Evolutionary conservation across 169 alveolate species (phyloP).

Genomic region (Amoebophrya sp.): DNA sequence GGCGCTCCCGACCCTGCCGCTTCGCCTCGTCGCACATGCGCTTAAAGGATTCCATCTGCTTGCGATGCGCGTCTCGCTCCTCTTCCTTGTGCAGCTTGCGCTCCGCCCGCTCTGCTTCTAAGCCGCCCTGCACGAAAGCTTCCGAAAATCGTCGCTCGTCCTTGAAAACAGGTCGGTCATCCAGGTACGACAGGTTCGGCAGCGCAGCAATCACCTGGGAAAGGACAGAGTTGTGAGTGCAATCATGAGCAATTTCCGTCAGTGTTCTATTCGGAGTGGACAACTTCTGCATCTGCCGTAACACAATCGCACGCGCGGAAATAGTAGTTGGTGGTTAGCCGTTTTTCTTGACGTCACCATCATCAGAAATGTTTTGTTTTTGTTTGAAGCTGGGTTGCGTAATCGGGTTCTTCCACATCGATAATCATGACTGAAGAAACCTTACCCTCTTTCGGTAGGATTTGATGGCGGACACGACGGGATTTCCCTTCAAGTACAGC

Average conservation of each 20-base stretch:
- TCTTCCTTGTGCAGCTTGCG: background rate
- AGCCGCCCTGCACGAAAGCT: constrained; percentile 76
- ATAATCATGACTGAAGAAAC: background rate
- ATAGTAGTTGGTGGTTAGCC: no score
- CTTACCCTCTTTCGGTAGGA: background rate
- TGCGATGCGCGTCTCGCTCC: background rate
- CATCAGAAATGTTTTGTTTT: no score
- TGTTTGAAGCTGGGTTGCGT: no score
- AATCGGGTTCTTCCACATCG: no score
- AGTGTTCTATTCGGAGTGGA: constrained; percentile 68
- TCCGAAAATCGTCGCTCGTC: constrained; percentile 76
- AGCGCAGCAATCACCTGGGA: constrained; percentile 57
- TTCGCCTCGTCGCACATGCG: background rate
- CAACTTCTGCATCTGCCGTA: constrained; percentile 52
- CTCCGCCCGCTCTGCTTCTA: constrained; percentile 73
- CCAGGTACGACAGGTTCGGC: constrained; percentile 64
- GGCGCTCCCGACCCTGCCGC: background rate
- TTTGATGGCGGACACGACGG: constrained; percentile 45
- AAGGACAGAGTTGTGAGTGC: no score
- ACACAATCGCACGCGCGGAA: no score
- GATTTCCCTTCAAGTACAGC: constrained; percentile 71
- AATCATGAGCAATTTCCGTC: no score
- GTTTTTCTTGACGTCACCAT: no score
- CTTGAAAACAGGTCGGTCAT: constrained; percentile 74
- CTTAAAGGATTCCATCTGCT: background rate